Base-by-base conservation (phyloP, 345 rosid genomes). In the Euphorbia tirucalli region DNA sequence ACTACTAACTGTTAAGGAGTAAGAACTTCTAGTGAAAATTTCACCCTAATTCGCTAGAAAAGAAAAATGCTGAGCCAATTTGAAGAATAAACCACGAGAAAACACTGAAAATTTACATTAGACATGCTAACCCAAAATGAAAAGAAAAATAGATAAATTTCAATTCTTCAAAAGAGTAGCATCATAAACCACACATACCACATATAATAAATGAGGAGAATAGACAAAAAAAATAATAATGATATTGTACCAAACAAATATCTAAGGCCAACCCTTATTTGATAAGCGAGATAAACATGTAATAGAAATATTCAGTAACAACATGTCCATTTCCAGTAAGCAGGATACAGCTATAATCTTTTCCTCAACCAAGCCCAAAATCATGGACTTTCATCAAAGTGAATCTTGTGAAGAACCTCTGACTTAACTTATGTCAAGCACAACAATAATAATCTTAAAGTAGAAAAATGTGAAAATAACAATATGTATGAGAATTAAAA, bases 321-420 rank as follows among this genome's bases (percentile, higher is more conserved):
- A 68, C 28, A 44, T 72, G 61, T 59, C 59, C 44, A 19, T 61
- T 22, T 66, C 62, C 66, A 68, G 57, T 70, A 82, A 66, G 78
- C 73, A 87, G 91, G 91, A 85, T 85, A 88, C 88, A 81, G 84
- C 75, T 68, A 79, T 76, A 54, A 48, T 84, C 80, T 71, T 71
- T 72, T 64, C 84, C 80, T 85, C 85, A 80, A 75, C 76, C 57
- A 66, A 80, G 68, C 77, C 77, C 85, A 81, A 77, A 74, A 75
- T 76, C 88, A 79, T 68, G 87, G 83, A 78, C 81, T 81, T 81
- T 87, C 87, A 84, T 37, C 56, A 61, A 79, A 74, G 78, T 78
- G 82, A 57, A 77, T 75, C 83, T 86, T 61, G 69, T 28, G 68
- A 84, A 75, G 79, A 78, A 82, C 83, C 77, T 87, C 90, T 81